Percentiles rank a stretch among this genome's conserved stretches.
These are phyloP conservation scores for Tetracentron sinense DNA, from an alignment of 164 flowering plant species.

Conservation along the genomic window DNA sequence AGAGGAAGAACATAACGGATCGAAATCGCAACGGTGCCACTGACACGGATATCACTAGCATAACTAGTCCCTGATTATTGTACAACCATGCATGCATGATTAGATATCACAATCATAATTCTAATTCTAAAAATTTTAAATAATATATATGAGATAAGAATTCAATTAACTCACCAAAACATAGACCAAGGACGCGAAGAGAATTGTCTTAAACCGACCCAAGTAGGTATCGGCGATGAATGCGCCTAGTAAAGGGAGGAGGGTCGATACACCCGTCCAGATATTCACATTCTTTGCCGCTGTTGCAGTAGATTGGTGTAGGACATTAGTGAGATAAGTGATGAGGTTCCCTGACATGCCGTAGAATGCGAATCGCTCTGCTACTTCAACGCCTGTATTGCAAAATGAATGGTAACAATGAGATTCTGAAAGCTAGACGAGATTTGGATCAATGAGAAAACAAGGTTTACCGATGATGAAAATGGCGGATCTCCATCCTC, in stretches of 20 bases:
- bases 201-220: too few relatives aligned
- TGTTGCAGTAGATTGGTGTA: conserved; percentile 29
- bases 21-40: background rate
- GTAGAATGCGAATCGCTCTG: conserved; percentile 52
- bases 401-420: background rate
- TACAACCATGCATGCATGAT: background rate
- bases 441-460: background rate
- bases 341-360: conserved; percentile 55
- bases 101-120: background rate
- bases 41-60: conserved; percentile 2
- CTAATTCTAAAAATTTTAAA: background rate
- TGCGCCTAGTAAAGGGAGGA: conserved; percentile 62
- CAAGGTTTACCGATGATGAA: conserved; percentile 31
- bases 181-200: conserved; percentile 37
- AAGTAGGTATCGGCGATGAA: conserved; percentile 58
- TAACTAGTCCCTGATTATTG: conserved; percentile 3
- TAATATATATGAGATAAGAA: background rate
- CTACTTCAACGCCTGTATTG: conserved; percentile 54
- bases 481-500: conserved; percentile 34
- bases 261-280: conserved; percentile 51
- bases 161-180: conserved; percentile 24
- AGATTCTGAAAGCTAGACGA: background rate
- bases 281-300: conserved; percentile 58
- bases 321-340: conserved; percentile 40
- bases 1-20: background rate